These are phyloP conservation scores for Bothriochloa decipiens DNA, from an alignment of 176 grass and related monocot genomes.

Conservation along the genomic window DNA sequence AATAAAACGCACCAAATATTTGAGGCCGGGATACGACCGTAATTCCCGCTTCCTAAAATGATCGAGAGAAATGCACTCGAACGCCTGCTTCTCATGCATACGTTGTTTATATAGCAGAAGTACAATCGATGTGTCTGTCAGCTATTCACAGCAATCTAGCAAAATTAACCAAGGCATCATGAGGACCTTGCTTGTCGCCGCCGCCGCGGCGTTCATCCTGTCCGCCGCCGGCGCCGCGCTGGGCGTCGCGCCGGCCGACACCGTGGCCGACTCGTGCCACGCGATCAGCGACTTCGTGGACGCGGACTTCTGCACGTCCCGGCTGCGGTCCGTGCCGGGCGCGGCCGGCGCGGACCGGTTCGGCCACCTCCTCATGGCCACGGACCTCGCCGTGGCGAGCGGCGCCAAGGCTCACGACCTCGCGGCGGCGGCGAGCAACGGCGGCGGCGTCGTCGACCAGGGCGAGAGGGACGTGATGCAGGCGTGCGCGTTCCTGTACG, in stretches of 20 bases:
- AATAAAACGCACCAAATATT: no score
- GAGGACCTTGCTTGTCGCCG: neutral
- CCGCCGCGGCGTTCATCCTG: neutral
- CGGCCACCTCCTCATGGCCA: neutral
- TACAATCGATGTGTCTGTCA: neutral
- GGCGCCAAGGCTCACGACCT: neutral
- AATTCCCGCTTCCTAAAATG: no score
- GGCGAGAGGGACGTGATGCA: slow-evolving; percentile 22
- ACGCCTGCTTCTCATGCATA: no score
- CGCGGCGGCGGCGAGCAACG: neutral
- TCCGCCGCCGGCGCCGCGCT: neutral
- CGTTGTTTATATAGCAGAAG: neutral
- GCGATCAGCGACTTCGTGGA: neutral
- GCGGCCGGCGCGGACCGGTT: neutral
- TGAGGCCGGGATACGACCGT: no score
- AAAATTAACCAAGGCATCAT: neutral
- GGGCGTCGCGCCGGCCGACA: neutral
- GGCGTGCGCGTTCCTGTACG: slow-evolving; percentile 55
- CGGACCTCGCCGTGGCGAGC: neutral
- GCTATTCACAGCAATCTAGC: neutral
- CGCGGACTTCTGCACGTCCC: neutral
- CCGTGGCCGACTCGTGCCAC: neutral
- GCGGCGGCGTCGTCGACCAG: neutral
- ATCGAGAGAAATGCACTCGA: no score
- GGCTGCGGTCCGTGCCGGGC: neutral